These are phyloP conservation scores for Malassezia brasiliensis DNA, from an alignment of 1,284 basidiomycete species.

Conservation along the genomic window DNA sequence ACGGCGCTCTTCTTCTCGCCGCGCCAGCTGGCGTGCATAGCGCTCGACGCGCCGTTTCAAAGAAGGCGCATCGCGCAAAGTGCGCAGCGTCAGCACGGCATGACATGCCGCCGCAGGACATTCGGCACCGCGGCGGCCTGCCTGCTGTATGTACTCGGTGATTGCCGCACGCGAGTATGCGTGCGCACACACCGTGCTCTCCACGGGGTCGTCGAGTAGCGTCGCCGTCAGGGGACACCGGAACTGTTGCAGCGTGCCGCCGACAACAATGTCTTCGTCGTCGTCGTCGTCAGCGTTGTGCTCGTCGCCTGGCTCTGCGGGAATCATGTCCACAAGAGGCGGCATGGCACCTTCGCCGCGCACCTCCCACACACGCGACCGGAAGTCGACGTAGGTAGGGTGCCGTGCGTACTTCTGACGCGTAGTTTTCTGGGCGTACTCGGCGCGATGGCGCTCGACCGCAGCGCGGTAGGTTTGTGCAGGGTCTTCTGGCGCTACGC, in stretches of 20 bases:
- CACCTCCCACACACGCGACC: conserved; percentile 27
- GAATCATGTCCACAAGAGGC: conserved; percentile 28
- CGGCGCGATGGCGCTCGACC: conserved; percentile 16
- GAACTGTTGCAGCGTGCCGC: conserved; percentile 28
- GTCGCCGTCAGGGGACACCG: conserved; percentile 31
- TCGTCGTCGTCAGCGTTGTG: conserved; percentile 20
- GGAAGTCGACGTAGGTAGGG: conserved; percentile 27
- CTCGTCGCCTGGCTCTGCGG: conserved; percentile 16
- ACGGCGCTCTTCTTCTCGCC: conserved; percentile 8
- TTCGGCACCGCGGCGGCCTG: background rate
- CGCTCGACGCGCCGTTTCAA: conserved; percentile 15
- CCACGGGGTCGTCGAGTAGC: conserved; percentile 30
- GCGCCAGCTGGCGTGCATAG: conserved; percentile 8
- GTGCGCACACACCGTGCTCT: conserved; percentile 18
- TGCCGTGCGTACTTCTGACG: conserved; percentile 29
- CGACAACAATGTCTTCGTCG: conserved; percentile 31
- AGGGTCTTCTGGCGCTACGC: background rate
- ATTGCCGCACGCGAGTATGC: conserved; percentile 19
- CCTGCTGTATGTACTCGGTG: background rate
- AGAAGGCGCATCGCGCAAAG: conserved; percentile 3
- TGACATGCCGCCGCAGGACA: conserved; percentile 16
- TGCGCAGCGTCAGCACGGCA: background rate
- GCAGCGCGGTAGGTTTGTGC: background rate
- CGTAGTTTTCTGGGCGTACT: conserved; percentile 17
- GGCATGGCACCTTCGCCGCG: conserved; percentile 33